Evolutionary conservation across 306 rosid genomes (phyloP).

Genomic region (Lathyrus sativus): DNA sequence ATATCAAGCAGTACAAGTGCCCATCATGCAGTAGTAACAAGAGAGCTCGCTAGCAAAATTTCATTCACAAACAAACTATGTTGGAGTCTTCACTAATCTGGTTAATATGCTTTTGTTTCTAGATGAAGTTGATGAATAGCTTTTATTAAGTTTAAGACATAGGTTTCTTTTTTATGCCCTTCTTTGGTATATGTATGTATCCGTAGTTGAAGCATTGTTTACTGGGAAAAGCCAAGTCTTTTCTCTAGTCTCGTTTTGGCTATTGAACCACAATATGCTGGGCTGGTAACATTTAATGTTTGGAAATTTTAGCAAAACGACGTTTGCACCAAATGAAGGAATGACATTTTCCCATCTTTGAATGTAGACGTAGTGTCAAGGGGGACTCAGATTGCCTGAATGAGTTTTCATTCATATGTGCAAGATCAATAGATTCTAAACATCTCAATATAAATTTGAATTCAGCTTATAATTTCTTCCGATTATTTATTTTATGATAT

Average conservation of each 20-base stretch:
- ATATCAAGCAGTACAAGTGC: conserved; percentile 91
- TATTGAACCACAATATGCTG: background rate
- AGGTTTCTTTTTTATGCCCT: conserved; percentile 41
- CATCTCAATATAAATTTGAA: too few species aligned
- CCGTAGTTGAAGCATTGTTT: conserved; percentile 32
- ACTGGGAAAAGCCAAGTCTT: conserved; percentile 29
- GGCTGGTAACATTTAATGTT: background rate
- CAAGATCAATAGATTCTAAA: too few species aligned
- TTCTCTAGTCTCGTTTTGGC: conserved; percentile 11
- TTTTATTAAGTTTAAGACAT: conserved; percentile 33
- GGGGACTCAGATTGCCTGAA: background rate
- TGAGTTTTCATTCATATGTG: too few species aligned
- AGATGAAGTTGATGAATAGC: conserved; percentile 41
- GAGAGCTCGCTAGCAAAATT: conserved; percentile 57
- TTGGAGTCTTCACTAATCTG: conserved; percentile 40
- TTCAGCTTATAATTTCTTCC: too few species aligned
- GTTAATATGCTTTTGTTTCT: conserved; percentile 36
- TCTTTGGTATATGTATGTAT: conserved; percentile 12
- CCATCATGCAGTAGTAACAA: conserved; percentile 92
- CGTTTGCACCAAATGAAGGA: conserved; percentile 28
- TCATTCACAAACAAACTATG: conserved; percentile 28
- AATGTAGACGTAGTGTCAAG: background rate
- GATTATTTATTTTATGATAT: too few species aligned
- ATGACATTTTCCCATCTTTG: background rate
- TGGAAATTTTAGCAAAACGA: background rate